phyloP scores from a whole-genome alignment of 192 early-diverging fungal species.

The Linnemannia schmuckeri region DNA sequence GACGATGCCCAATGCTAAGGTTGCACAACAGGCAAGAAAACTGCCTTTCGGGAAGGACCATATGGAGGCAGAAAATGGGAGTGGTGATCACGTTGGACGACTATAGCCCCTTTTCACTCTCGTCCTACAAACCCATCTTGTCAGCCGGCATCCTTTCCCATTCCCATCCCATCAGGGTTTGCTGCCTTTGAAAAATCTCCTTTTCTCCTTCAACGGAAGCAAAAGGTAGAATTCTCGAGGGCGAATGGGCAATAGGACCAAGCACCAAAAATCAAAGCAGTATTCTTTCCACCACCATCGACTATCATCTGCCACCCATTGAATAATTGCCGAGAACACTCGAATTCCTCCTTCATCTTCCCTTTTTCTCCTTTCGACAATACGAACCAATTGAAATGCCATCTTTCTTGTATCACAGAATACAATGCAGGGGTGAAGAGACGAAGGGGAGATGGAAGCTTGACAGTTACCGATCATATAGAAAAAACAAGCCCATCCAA shows the following conservation, averaged over 20 bases:
- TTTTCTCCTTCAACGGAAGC: background rate
- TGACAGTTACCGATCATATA: background rate
- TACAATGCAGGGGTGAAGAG: background rate
- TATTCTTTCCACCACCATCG: too few relatives aligned
- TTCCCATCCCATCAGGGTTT: background rate
- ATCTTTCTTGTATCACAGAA: background rate
- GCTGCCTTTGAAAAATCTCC: conserved; percentile 7
- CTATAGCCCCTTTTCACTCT: too few relatives aligned
- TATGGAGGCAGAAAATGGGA: background rate
- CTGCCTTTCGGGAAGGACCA: background rate
- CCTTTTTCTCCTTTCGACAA: background rate
- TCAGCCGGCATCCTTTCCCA: background rate
- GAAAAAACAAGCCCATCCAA: background rate
- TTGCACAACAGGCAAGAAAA: background rate
- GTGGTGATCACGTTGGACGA: background rate
- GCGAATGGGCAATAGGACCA: too few relatives aligned
- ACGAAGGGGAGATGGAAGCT: background rate
- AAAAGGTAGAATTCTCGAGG: background rate
- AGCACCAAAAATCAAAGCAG: too few relatives aligned
- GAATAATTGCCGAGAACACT: too few relatives aligned
- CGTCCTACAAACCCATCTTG: too few relatives aligned
- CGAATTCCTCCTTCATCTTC: background rate
- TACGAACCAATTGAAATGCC: background rate
- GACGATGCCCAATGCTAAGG: background rate
- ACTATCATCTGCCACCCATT: too few relatives aligned